These are phyloP conservation scores for Cladosporium colombiae DNA, from an alignment of 2,329 filamentous ascomycete species.

Conservation along the genomic window DNA sequence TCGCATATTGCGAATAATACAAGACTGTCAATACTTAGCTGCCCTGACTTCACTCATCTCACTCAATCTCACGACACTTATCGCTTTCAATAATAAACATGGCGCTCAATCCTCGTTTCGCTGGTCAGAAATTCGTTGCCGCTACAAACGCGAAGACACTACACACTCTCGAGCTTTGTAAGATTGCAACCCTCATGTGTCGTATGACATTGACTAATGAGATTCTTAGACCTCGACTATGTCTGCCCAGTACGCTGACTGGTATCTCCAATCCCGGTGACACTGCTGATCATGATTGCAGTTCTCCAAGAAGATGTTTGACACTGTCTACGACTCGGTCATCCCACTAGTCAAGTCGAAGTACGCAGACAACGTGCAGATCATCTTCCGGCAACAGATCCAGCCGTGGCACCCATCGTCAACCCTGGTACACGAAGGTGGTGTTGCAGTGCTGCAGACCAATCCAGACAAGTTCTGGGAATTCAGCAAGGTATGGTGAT, in stretches of 20 bases:
- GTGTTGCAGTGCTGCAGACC: constrained; percentile 72
- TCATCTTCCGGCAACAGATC: constrained; percentile 88
- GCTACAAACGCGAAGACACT: constrained; percentile 44
- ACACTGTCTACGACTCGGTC: constrained; percentile 69
- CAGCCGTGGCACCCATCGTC: constrained; percentile 81
- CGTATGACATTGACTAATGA: background rate
- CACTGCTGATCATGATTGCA: constrained; percentile 24
- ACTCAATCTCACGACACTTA: background rate
- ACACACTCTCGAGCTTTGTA: constrained; percentile 58
- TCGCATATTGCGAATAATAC: constrained; percentile 2
- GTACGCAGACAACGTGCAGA: constrained; percentile 62
- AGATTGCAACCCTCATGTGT: constrained; percentile 18
- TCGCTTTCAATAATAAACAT: constrained; percentile 46
- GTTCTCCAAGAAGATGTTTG: constrained; percentile 73
- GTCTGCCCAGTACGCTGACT: constrained; percentile 66
- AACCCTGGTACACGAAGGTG: constrained; percentile 73
- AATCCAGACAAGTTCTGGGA: constrained; percentile 74
- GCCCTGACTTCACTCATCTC: background rate
- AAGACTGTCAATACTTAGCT: background rate
- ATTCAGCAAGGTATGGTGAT: constrained; percentile 59
- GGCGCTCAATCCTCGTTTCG: constrained; percentile 77
- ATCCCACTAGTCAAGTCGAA: constrained; percentile 64
- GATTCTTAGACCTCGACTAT: constrained; percentile 72
- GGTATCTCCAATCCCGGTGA: background rate
- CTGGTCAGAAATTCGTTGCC: constrained; percentile 67